Base-by-base conservation (phyloP, 345 rosid genomes). In the Eucalyptus sp. region DNA sequence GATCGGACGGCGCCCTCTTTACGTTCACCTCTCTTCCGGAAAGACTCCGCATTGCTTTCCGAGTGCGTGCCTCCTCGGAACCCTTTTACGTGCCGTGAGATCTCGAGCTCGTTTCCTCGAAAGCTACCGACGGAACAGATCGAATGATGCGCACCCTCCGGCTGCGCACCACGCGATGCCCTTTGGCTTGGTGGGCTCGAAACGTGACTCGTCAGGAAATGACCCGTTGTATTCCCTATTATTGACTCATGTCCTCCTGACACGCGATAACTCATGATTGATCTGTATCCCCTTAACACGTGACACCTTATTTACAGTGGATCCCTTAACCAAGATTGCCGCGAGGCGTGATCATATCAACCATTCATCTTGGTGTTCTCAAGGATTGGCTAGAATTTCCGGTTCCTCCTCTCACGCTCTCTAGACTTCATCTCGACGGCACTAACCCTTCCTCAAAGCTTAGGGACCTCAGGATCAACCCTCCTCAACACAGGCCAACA, bases 241-340 rank as follows among this genome's bases (percentile, higher is more conserved):
- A 17, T 71, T 6, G 4, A 11, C 44, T 5, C 3, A 3, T 18
- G 1, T 71, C 4, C 7, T 17, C 1, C 0, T 5, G 44, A 33
- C 44, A 71, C 13, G 25, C 13, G 25, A 71, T 71, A 9, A 17
- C 13, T 18, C 46, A 37, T 18, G 25, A 33, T 71, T 37, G 44
- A 4, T 8, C 7, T 5, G 3, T 17, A 24, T 71, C 25, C 7
- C 2, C 2, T 17, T 71, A 10, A 71, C 27, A 71, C 0, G 8
- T 9, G 27, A 18, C 8, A 1, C 10, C 83, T 37, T 37, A 71
- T 37, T 18, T 11, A 18, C 14, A 5, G 0, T 10, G 13, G 83
- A 37, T 37, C 14, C 46, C 8, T 9, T 71, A 18, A 71, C 27
- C 43, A 37, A 24, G 7, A 71, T 71, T 37, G 46, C 15, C 46